Evolutionary conservation across 345 rosid species (phyloP), one percentile per base, ranked within the genome.

Genomic region (Rhodamnia rubescens): DNA sequence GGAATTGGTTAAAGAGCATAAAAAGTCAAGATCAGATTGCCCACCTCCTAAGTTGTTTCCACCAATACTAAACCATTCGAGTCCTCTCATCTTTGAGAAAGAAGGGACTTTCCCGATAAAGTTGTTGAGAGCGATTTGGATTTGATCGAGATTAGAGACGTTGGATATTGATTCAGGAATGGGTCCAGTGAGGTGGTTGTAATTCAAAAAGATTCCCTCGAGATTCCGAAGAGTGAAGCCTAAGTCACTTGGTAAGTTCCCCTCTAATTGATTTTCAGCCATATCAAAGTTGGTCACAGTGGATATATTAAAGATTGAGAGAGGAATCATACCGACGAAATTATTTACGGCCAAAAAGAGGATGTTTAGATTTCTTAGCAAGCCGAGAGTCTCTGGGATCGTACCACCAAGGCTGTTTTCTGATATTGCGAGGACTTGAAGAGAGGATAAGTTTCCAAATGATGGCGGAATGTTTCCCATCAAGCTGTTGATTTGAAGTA

Each of bases 371-470:
- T 55, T 8, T 6, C 82, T 85, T 6, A 90, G 12, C 2, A 7
- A 11, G 12, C 87, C 87, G 0, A 89, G 27, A 1, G 84, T 4
- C 2, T 82, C 44, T 3, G 59, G 87, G 3, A 87, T 40, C 6
- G 1, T 55, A 2, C 89, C 91, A 0, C 40, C 14, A 3, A 90
- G 82, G 4, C 1, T 27, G 49, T 87, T 88, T 8, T 1, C 5
- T 0, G 0, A 0, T 20, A 11, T 1, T 2, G 1, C 0, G 42
- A 87, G 24, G 3, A 0, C 0, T 4, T 8, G 40, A 36, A 36
- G 40, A 36, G 3, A 36, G 40, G 40, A 36, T 36, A 36, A 36
- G 40, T 36, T 36, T 36, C 40, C 40, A 36, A 36, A 36, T 36
- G 40, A 36, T 3, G 40, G 40, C 40, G 40, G 40, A 36, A 36